phyloP scores from a whole-genome alignment of 2,329 filamentous ascomycete genomes.

The Colletotrichum gigasporum region DNA sequence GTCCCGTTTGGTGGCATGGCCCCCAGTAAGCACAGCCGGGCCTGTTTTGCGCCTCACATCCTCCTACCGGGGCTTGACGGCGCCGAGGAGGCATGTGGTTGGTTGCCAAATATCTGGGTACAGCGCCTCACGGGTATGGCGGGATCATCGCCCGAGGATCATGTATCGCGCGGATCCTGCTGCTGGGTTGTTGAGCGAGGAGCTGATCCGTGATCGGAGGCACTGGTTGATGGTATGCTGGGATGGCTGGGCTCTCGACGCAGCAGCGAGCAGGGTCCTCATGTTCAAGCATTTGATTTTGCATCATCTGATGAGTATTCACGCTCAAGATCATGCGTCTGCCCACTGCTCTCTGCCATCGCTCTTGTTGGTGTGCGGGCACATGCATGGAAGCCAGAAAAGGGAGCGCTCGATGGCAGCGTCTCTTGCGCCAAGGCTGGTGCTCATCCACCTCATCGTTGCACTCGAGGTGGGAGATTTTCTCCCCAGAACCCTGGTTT shows the following conservation, averaged over 20 bases:
- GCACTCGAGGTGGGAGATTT: constrained; percentile 24
- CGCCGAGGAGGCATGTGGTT: background rate
- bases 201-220: background rate
- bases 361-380: constrained; percentile 18
- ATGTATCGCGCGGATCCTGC: background rate
- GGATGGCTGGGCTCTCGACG: background rate
- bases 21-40: background rate
- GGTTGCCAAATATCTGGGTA: background rate
- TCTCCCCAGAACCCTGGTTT: constrained; percentile 23
- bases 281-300: constrained; percentile 1
- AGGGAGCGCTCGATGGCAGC: background rate
- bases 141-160: background rate
- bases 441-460: constrained; percentile 13
- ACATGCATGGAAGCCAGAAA: constrained; percentile 8
- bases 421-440: background rate
- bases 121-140: constrained; percentile 2
- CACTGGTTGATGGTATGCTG: background rate
- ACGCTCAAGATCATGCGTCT: constrained; percentile 16
- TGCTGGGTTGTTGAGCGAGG: background rate
- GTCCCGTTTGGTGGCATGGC: background rate
- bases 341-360: constrained; percentile 17
- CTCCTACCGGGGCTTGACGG: background rate
- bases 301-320: constrained; percentile 15
- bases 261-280: background rate
- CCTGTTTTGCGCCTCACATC: constrained; percentile 8